phyloP scores from a whole-genome alignment of 441 rosid genomes.

The Aquilaria agallochum region DNA sequence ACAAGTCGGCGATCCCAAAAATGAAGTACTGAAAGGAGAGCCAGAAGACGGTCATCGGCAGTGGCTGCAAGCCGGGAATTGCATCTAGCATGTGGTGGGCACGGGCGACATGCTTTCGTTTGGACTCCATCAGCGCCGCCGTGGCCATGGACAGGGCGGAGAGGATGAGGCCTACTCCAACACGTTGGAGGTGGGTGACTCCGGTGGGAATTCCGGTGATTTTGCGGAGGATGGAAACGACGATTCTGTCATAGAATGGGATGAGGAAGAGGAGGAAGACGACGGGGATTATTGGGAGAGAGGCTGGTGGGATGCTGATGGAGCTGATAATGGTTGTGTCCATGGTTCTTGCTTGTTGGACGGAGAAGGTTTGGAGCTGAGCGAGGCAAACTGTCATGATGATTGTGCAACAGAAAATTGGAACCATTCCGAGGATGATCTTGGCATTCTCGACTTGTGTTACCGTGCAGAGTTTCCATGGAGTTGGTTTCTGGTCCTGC shows the following conservation, averaged over 20 bases:
- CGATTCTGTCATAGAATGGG: conserved; percentile 41
- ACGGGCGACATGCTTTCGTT: conserved; percentile 42
- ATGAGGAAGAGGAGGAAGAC: conserved; percentile 36
- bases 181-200: conserved; percentile 52
- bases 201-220: conserved; percentile 49
- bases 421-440: conserved; percentile 39
- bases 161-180: conserved; percentile 52
- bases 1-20: conserved; percentile 61
- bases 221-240: conserved; percentile 37
- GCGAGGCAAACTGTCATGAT: conserved; percentile 67
- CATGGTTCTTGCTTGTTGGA: conserved; percentile 61
- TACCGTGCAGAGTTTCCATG: conserved; percentile 55
- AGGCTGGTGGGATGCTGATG: conserved; percentile 49
- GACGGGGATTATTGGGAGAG: conserved; percentile 52
- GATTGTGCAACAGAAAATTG: conserved; percentile 55
- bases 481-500: conserved; percentile 21
- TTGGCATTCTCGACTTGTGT: conserved; percentile 63
- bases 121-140: conserved; percentile 49
- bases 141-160: conserved; percentile 44
- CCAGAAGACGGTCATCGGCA: conserved; percentile 55
- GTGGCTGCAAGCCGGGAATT: conserved; percentile 31
- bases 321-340: conserved; percentile 31
- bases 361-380: conserved; percentile 63
- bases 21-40: conserved; percentile 53
- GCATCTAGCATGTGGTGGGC: conserved; percentile 51